Percentiles rank a stretch among this genome's conserved stretches.
phyloP scores from a whole-genome alignment of 257 asterid species.

The Nicotiana benthamiana region DNA sequence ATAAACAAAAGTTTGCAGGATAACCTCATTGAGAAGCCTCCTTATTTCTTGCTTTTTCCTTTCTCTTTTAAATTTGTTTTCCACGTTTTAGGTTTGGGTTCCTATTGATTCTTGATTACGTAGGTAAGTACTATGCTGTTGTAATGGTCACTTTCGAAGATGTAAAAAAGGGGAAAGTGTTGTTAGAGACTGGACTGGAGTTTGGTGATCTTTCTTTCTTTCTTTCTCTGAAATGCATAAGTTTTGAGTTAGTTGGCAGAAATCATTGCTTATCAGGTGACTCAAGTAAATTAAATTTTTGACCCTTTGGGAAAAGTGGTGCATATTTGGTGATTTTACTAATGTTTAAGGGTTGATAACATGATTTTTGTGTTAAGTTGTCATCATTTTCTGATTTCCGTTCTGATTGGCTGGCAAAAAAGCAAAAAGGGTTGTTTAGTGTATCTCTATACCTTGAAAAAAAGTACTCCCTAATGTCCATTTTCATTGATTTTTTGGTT shows the following conservation, averaged over 20 bases:
- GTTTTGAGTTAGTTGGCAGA: conserved; percentile 8
- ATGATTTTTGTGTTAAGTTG: neutral
- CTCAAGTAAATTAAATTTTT: neutral
- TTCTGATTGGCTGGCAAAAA: neutral
- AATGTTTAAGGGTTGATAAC: neutral
- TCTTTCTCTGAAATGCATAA: conserved; percentile 4
- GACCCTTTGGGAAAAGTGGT: neutral
- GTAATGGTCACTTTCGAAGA: conserved; percentile 3
- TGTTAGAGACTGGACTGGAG: neutral
- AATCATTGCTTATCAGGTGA: conserved; percentile 1
- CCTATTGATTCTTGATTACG: conserved; percentile 6
- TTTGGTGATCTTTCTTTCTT: neutral
- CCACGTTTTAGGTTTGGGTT: neutral
- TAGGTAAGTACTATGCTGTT: conserved; percentile 6
- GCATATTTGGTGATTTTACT: neutral
- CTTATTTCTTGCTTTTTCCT: neutral
- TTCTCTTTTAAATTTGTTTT: neutral
- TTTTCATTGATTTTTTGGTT: too few species aligned
- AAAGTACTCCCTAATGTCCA: too few species aligned
- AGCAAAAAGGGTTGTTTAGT: too few species aligned
- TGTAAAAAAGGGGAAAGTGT: conserved; percentile 2
- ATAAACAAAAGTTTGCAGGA: too few species aligned
- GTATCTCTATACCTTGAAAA: too few species aligned
- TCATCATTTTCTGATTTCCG: neutral
- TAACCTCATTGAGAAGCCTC: neutral